Base-by-base conservation (phyloP, 441 rosid species). In the Eruca vesicaria region DNA sequence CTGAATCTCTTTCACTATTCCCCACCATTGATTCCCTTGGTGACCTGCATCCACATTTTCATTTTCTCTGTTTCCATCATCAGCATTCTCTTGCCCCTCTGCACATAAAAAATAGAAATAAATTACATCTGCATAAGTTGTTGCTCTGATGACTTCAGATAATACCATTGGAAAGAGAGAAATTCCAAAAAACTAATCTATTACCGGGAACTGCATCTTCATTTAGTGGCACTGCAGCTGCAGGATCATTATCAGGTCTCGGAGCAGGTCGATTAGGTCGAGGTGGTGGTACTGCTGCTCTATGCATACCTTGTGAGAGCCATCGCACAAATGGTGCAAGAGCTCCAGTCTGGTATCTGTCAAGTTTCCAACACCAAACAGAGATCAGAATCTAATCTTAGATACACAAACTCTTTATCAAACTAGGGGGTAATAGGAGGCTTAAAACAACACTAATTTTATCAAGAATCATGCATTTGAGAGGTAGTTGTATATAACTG, bases 221-320 rank as follows among this genome's bases (percentile, higher is more conserved):
- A 18, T 92, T 85, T 75, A 72, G 83, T 21, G 81, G 98, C 65
- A 94, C 56, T 36, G 80, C 91, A 73, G 87, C 97, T 80, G 84
- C 87, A 10, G 87, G 86, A 66, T 58, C 87, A 83, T 88, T 88
- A 73, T 90, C 97, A 67, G 87, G 89, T 72, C 90, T 80, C 0
- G 35, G 82, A 71, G 87, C 96, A 23, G 93, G 89, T 83, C 93
- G 82, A 2, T 89, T 89, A 56, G 85, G 94, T 52, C 58, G 87
- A 72, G 98, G 96, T 78, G 98, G 98, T 69, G 97, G 98, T 10
- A 89, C 88, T 66, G 97, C 99, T 20, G 95, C 98, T 80, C 99
- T 91, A 65, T 88, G 96, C 98, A 93, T 95, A 73, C 97, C 92
- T 80, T 91, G 97, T 18, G 98, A 90, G 66, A 95, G 94, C 99